Conservation (phyloP, 2,329 filamentous ascomycete species). For the Neodidymelliopsis sp. region DNA sequence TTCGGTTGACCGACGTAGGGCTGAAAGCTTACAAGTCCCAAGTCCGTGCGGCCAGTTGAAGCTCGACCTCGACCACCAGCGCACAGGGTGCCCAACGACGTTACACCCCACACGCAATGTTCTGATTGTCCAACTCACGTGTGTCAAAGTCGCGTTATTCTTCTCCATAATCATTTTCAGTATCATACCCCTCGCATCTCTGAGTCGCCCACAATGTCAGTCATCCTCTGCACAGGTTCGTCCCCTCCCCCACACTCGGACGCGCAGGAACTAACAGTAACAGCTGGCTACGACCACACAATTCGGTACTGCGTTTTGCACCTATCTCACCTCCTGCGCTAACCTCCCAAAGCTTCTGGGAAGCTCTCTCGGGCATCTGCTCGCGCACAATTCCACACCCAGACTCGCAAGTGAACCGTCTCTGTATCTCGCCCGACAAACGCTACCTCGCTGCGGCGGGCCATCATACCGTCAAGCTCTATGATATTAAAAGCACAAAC, state of each 20-base stretch:
- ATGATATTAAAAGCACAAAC: slow-evolving; percentile 98
- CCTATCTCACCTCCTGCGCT: slow-evolving; percentile 10
- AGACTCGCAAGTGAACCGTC: slow-evolving; percentile 96
- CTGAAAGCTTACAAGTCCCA: slow-evolving; percentile 10
- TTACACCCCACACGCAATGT: slow-evolving; percentile 6
- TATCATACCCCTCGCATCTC: neutral
- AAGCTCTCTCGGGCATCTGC: slow-evolving; percentile 96
- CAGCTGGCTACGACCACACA: slow-evolving; percentile 78
- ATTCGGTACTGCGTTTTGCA: slow-evolving; percentile 64
- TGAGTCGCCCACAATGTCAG: slow-evolving; percentile 61
- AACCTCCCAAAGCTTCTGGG: slow-evolving; percentile 79
- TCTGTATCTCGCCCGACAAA: slow-evolving; percentile 98
- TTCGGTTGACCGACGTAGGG: slow-evolving; percentile 25
- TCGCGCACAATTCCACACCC: slow-evolving; percentile 97
- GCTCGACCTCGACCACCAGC: slow-evolving; percentile 13
- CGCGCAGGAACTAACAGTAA: slow-evolving; percentile 31
- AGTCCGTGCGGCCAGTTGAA: slow-evolving; percentile 8
- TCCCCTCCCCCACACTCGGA: slow-evolving; percentile 28
- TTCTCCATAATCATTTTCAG: neutral
- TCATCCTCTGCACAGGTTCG: slow-evolving; percentile 72
- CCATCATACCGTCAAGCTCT: slow-evolving; percentile 91
- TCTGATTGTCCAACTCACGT: neutral
- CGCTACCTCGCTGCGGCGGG: slow-evolving; percentile 86
- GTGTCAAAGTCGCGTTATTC: slow-evolving; percentile 8
- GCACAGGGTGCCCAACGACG: neutral